These are phyloP conservation scores for Diaporthe helianthi DNA, from an alignment of 2,329 filamentous ascomycete species.

Conservation along the genomic window DNA sequence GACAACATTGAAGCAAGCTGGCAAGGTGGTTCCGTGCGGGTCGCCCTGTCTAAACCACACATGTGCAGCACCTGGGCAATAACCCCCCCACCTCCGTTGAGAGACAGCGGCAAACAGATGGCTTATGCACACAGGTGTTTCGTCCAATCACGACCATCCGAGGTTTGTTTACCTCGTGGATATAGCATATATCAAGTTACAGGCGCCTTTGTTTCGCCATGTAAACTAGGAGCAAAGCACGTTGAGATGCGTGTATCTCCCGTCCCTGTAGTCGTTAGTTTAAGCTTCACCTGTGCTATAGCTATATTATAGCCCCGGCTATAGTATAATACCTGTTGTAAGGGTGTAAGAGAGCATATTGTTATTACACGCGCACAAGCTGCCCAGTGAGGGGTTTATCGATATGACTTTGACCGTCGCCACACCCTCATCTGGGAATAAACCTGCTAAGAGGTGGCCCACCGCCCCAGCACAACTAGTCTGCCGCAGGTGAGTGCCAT, in stretches of 20 bases:
- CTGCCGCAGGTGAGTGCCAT: background rate
- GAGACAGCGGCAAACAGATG: conserved; percentile 4
- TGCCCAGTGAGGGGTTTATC: conserved; percentile 16
- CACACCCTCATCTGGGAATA: background rate
- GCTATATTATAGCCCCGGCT: conserved; percentile 12
- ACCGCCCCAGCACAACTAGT: background rate
- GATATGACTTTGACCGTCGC: conserved; percentile 8
- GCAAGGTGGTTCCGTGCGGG: background rate
- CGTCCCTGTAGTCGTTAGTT: conserved; percentile 23
- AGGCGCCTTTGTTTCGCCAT: conserved; percentile 10
- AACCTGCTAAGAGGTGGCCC: background rate
- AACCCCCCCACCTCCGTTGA: background rate
- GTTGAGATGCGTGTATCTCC: background rate
- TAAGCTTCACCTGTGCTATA: conserved; percentile 18
- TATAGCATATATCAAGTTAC: background rate
- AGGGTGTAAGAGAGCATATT: conserved; percentile 11
- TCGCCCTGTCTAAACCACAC: background rate
- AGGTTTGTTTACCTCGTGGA: conserved; percentile 3
- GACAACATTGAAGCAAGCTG: no score
- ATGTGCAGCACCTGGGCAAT: no score
- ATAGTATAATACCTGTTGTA: background rate
- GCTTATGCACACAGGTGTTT: conserved; percentile 5
- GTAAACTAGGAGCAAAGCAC: background rate
- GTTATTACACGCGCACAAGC: background rate
- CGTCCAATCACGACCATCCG: conserved; percentile 24